These are phyloP conservation scores for Hanseniaspora lachancei DNA, from an alignment of 805 yeast genomes.

Conservation along the genomic window DNA sequence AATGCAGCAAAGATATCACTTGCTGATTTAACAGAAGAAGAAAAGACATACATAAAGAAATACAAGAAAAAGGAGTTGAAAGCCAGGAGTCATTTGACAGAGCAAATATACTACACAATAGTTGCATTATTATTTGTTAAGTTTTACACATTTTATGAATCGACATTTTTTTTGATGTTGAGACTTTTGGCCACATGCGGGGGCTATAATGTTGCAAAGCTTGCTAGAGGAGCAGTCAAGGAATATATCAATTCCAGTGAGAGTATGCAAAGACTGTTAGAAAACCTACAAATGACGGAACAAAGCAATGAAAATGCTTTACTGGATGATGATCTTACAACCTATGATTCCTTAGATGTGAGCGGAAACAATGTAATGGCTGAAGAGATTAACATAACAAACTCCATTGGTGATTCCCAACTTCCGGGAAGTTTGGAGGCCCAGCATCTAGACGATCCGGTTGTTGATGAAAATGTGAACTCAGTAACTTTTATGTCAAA, in stretches of 20 bases:
- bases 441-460: background rate
- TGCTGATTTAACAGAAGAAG: background rate
- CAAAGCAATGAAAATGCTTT: background rate
- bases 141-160: conserved; percentile 10
- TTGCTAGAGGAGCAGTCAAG: conserved; percentile 6
- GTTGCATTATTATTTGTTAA: conserved; percentile 8
- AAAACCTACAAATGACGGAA: background rate
- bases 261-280: background rate
- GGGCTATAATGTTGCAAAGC: background rate
- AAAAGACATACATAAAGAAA: conserved; percentile 3
- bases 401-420: background rate
- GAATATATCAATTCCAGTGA: background rate
- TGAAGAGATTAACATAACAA: background rate
- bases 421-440: conserved; percentile 2
- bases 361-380: background rate
- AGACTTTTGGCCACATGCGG: conserved; percentile 5
- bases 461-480: background rate
- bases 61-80: conserved; percentile 6
- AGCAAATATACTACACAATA: background rate
- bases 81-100: conserved; percentile 3
- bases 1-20: background rate
- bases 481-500: conserved; percentile 4
- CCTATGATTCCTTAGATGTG: background rate
- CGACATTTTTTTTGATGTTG: conserved; percentile 2
- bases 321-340: background rate